Base-by-base conservation (phyloP, 306 rosid genomes). In the Rubus idaeus region DNA sequence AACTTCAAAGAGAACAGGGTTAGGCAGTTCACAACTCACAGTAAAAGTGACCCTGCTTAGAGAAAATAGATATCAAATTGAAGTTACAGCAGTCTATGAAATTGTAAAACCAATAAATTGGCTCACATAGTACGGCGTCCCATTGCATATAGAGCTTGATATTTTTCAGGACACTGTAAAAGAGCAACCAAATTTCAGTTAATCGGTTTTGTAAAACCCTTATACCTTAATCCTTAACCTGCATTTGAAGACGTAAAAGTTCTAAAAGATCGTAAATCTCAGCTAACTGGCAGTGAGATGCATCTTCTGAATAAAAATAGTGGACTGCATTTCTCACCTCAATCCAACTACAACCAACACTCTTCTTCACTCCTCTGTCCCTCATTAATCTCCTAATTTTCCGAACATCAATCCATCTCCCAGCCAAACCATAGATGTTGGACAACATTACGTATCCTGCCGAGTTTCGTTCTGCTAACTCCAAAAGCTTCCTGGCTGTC, bases 341-440 rank as follows among this genome's bases (percentile, higher is more conserved):
- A 16, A 61, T 12, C 78, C 78, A 61, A 61, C 78, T 74, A 46
- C 70, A 74, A 41, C 70, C 78, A 3, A 42, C 57, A 3, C 47
- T 74, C 70, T 60, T 74, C 69, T 61, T 61, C 70, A 61, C 45
- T 35, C 69, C 78, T 10, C 42, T 60, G 17, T 60, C 70, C 46
- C 46, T 60, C 70, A 74, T 74, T 39, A 61, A 60, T 37, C 68
- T 74, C 60, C 78, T 58, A 20, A 46, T 26, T 4, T 46, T 62
- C 47, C 7, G 21, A 23, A 74, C 78, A 61, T 74, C 70, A 16
- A 20, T 30, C 70, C 78, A 74, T 74, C 46, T 74, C 46, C 70
- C 78, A 46, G 78, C 58, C 37, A 9, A 46, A 45, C 70, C 70
- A 47, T 74, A 17, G 8, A 74, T 35, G 50, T 61, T 74, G 4